These are phyloP conservation scores for Diaporthe australafricana DNA, from an alignment of 2,329 filamentous ascomycete genomes.

Conservation along the genomic window DNA sequence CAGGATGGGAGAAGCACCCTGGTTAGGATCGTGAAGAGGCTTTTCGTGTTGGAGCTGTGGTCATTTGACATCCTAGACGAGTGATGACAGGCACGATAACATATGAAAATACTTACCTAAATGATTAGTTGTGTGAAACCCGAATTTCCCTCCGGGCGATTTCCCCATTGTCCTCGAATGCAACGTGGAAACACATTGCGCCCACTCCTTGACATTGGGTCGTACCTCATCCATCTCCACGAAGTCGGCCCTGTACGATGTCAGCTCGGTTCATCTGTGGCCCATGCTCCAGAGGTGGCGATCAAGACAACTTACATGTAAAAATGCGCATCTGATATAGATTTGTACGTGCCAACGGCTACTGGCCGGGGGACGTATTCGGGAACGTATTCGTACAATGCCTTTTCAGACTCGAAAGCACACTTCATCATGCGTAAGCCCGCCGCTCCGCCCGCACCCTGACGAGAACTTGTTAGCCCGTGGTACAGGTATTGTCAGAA, in stretches of 20 bases:
- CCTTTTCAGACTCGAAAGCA: background rate
- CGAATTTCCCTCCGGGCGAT: background rate
- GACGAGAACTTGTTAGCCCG: background rate
- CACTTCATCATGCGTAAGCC: background rate
- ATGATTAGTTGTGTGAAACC: background rate
- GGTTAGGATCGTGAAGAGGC: background rate
- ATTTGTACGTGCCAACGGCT: background rate
- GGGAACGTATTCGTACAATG: background rate
- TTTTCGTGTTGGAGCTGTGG: background rate
- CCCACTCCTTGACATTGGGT: background rate
- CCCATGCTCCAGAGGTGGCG: background rate
- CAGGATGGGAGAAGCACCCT: background rate
- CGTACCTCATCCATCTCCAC: background rate
- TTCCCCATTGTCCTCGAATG: background rate
- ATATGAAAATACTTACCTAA: background rate
- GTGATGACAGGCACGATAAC: background rate
- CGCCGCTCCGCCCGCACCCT: background rate
- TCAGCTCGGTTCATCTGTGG: background rate
- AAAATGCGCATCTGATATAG: background rate
- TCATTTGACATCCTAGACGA: background rate
- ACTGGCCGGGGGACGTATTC: background rate
- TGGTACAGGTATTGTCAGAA: background rate
- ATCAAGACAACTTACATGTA: background rate
- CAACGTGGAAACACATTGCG: background rate
- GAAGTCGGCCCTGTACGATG: background rate